Evolutionary conservation across 768 basidiomycete genomes (phyloP), one percentile per base, ranked within the genome.

Genomic region (Serendipita sp.): DNA sequence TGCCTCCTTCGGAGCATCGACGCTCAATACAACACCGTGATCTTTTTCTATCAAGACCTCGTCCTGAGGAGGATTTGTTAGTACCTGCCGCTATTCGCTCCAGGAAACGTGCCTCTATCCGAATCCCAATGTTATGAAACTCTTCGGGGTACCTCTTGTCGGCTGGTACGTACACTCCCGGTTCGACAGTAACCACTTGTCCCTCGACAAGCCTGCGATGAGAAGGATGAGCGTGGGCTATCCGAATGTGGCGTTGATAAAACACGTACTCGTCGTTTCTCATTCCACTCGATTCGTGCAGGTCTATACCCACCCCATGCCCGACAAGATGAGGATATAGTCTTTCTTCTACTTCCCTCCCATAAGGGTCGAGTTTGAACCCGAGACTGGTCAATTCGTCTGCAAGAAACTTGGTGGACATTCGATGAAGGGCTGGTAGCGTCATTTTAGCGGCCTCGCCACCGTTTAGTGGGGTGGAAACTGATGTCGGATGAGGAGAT

Each of bases 171-270:
- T 96, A 97, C 37, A 95, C 80, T 0, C 89, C 90, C 66, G 91
- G 92, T 71, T 96, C 94, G 66, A 97, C 81, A 0, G 94, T 96
- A 48, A 96, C 83, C 4, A 96, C 90, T 84, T 92, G 96, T 0
- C 93, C 93, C 4, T 80, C 79, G 67, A 84, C 80, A 64, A 97
- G 72, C 30, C 92, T 89, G 48, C 3, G 66, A 51, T 11, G 1
- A 65, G 24, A 46, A 0, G 45, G 38, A 2, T 15, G 58, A 47
- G 24, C 63, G 3, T 53, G n/a, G 48, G 45, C 18, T 63, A 70
- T 64, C 70, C 69, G 4, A 71, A 65, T 64, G 82, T 80, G 63
- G 78, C 71, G 70, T 79, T 81, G n/a, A 81, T 68, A 24, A 3
- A 35, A 51, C 13, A n/a, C 56, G 56, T 60, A 60, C 56, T 60